Conservation (phyloP, 2,329 filamentous ascomycete genomes). For the Fusarium sp. region DNA sequence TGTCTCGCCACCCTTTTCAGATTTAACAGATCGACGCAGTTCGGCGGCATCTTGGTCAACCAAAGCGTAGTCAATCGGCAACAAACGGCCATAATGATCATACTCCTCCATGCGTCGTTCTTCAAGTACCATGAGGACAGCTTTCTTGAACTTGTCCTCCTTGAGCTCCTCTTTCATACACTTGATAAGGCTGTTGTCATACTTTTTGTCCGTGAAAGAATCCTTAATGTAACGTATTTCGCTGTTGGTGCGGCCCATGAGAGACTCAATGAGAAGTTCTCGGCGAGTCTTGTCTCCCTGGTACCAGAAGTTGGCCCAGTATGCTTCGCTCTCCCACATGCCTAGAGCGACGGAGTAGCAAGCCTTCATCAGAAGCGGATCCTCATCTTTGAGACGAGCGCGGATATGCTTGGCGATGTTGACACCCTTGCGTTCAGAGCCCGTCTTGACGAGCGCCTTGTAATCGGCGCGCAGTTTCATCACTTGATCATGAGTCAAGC, state of each 20-base stretch:
- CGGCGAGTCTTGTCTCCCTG: constrained; percentile 86
- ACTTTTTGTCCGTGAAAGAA: constrained; percentile 91
- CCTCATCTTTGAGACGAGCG: constrained; percentile 77
- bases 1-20: constrained; percentile 85
- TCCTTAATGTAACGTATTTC: constrained; percentile 90
- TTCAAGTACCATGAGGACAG: constrained; percentile 86
- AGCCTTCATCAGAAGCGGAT: constrained; percentile 86
- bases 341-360: constrained; percentile 92
- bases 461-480: constrained; percentile 89
- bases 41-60: constrained; percentile 80
- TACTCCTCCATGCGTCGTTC: constrained; percentile 86
- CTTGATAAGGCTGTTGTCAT: constrained; percentile 80
- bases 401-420: constrained; percentile 91
- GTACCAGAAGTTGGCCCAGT: constrained; percentile 99
- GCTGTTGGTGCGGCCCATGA: constrained; percentile 91
- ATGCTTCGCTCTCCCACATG: constrained; percentile 91
- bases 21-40: constrained; percentile 75
- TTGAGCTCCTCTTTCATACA: constrained; percentile 95
- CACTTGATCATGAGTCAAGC: constrained; percentile 87
- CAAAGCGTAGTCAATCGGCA: constrained; percentile 70
- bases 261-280: constrained; percentile 90
- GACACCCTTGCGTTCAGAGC: constrained; percentile 78
- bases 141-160: constrained; percentile 95
- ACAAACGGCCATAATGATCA: constrained; percentile 71
- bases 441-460: constrained; percentile 88